Evolutionary conservation across 371 early-diverging fungal genomes (phyloP), one percentile per base, ranked within the genome.

Genomic region (Apophysomyces ossiformis): DNA sequence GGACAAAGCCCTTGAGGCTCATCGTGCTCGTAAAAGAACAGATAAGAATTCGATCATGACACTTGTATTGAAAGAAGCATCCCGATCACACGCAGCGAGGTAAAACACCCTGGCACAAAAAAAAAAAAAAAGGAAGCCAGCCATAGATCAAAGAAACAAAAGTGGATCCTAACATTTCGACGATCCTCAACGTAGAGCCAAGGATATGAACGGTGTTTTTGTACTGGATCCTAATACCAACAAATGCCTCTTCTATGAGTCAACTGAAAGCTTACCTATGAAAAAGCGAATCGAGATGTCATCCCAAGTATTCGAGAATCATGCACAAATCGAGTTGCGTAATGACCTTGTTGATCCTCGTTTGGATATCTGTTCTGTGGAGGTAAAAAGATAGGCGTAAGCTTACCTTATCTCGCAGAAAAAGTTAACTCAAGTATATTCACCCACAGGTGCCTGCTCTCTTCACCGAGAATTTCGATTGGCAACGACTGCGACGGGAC

Each of bases 391-490:
- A 26, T 26, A 2, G 2, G 32, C 32, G 32, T 1, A 26, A 2
- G 1, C 32, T 1, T 26, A 26, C 2, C 32, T 26, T 26, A 26
- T 26, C 32, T 26, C 32, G 32, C 32, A 26, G n/a, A 26, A 26
- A 26, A 26, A 2, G 32, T 26, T 26, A 26, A 26, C 32, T 1
- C 2, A 26, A 26, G 32, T 26, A 26, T 2, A 2, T 71, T 18
- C 71, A 71, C 12, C 37, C 54, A 11, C 26, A 87, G 87, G 95
- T 96, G 0, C 93, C 94, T n/a, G 93, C 96, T 5, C 81, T 97
- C 58, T 97, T 97, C 67, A 93, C 94, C 4, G 98, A 98, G 70
- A 97, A 97, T 82, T 97, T 97, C 78, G 99, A 98, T 80, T 98
- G 96, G 85, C 96, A 96, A 75, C 88, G 90, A 45, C 82, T 97